phyloP scores from a whole-genome alignment of 164 flowering plant species.

The Chimonanthus salicifolius region DNA sequence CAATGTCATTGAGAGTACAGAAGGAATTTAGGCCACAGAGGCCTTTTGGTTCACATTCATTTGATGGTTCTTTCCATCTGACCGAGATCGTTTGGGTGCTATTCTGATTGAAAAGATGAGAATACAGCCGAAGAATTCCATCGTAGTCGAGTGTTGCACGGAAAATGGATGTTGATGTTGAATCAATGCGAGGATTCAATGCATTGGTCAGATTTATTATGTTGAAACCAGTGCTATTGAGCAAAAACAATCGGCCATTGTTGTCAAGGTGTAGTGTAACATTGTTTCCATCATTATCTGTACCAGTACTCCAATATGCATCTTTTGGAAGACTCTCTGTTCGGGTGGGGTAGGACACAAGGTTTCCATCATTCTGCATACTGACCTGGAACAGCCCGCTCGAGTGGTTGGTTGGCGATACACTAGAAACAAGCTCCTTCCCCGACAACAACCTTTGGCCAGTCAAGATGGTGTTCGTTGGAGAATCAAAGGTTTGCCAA shows the following conservation, averaged over 20 bases:
- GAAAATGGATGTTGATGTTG: slow-evolving; percentile 1
- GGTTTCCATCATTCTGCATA: slow-evolving; percentile 5
- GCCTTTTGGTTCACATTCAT: slow-evolving; percentile 11
- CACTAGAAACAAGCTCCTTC: background rate
- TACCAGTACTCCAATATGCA: slow-evolving; percentile 12
- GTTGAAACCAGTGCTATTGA: slow-evolving; percentile 1
- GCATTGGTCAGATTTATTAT: background rate
- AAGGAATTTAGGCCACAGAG: slow-evolving; percentile 23
- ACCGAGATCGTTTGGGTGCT: background rate
- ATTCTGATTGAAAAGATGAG: background rate
- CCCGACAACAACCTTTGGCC: background rate
- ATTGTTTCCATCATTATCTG: background rate
- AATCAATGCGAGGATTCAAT: slow-evolving; percentile 1
- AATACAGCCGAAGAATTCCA: slow-evolving; percentile 4
- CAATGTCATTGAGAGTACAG: background rate
- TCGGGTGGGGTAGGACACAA: slow-evolving; percentile 12
- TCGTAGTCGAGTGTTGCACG: slow-evolving; percentile 17
- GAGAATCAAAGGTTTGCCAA: slow-evolving; percentile 5
- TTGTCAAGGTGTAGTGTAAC: slow-evolving; percentile 10
- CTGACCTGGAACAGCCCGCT: slow-evolving; percentile 1
- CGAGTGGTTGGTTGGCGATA: background rate
- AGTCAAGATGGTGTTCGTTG: slow-evolving; percentile 3
- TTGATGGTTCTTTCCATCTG: too few relatives aligned
- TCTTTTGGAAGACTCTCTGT: background rate
- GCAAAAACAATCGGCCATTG: slow-evolving; percentile 8